Evolutionary conservation across 768 basidiomycete species (phyloP).

Genomic region (Mycena pura): DNA sequence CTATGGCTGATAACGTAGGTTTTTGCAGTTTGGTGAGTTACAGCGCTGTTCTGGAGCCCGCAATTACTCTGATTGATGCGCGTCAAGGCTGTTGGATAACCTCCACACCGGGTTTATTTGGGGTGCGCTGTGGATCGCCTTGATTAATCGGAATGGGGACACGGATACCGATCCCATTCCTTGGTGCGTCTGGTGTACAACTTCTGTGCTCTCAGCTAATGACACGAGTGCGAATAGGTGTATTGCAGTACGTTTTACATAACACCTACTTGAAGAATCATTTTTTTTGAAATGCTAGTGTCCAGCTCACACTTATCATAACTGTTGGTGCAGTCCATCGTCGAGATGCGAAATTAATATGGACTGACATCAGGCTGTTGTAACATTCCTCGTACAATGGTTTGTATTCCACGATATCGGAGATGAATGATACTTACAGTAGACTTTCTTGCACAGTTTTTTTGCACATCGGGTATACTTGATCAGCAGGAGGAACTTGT

Average conservation of each 20-base stretch:
- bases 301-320: conserved; percentile 29
- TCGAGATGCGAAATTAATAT: background rate
- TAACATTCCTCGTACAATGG: conserved; percentile 53
- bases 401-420: conserved; percentile 17
- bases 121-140: conserved; percentile 39
- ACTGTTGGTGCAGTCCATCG: conserved; percentile 32
- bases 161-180: conserved; percentile 35
- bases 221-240: background rate
- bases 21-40: conserved; percentile 3
- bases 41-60: too few species aligned
- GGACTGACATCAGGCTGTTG: conserved; percentile 36
- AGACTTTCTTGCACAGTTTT: conserved; percentile 34
- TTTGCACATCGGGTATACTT: conserved; percentile 43
- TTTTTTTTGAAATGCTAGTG: conserved; percentile 5
- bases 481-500: conserved; percentile 35
- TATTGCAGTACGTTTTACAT: conserved; percentile 17
- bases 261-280: background rate
- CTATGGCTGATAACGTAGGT: background rate
- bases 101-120: conserved; percentile 41
- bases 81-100: conserved; percentile 37
- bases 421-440: background rate
- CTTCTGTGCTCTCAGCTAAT: background rate
- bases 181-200: conserved; percentile 27
- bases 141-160: conserved; percentile 39
- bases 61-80: background rate